phyloP scores from a whole-genome alignment of 345 rosid species.

The Clausena lansium region DNA sequence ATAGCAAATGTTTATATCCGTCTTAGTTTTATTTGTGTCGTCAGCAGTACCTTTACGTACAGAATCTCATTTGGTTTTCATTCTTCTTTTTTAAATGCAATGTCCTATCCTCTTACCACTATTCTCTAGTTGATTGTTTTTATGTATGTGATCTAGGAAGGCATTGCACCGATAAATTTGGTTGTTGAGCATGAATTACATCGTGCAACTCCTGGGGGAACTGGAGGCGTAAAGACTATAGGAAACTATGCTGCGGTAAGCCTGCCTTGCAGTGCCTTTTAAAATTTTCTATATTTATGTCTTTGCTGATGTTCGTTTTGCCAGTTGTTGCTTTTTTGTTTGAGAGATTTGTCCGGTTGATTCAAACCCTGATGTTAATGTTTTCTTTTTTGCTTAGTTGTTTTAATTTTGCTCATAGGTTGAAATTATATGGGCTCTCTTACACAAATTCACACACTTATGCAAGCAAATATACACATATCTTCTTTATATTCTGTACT shows the following conservation, averaged over 20 bases:
- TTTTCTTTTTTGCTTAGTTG: neutral
- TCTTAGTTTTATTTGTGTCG: neutral
- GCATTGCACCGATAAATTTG: conserved; percentile 66
- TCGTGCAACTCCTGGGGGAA: conserved; percentile 98
- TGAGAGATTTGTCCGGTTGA: neutral
- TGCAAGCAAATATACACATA: neutral
- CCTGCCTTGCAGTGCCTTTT: neutral
- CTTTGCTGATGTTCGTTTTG: neutral
- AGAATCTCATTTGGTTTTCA: neutral
- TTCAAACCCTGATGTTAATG: neutral
- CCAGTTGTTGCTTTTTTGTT: neutral
- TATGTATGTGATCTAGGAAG: conserved; percentile 59
- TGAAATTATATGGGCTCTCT: neutral
- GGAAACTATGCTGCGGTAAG: conserved; percentile 95
- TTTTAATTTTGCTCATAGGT: neutral
- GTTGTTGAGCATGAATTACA: conserved; percentile 62
- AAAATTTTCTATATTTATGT: neutral
- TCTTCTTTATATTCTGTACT: neutral
- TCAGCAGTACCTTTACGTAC: neutral
- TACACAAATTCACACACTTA: neutral
- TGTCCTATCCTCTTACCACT: neutral
- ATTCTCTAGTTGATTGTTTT: neutral
- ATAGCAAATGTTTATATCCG: neutral
- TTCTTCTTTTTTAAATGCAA: neutral
- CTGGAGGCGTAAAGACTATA: conserved; percentile 91